These are phyloP conservation scores for Fistulinella prunicolor DNA, from an alignment of 768 basidiomycete genomes.

Conservation along the genomic window DNA sequence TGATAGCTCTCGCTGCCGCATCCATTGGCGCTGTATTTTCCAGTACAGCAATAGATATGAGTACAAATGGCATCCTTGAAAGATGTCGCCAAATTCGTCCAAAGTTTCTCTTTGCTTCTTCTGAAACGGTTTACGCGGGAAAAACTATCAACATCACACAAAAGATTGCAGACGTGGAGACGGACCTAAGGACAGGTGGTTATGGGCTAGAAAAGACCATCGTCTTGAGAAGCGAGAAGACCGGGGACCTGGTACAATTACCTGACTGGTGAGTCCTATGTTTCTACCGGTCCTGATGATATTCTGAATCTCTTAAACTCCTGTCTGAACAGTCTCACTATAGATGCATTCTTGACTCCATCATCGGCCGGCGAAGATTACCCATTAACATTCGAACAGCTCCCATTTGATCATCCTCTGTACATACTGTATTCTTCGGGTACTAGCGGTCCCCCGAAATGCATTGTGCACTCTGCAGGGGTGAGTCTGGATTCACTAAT, in stretches of 20 bases:
- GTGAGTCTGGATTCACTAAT: slow-evolving; percentile 37
- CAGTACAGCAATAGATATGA: slow-evolving; percentile 74
- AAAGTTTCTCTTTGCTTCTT: slow-evolving; percentile 66
- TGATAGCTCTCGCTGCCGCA: slow-evolving; percentile 62
- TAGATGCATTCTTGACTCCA: slow-evolving; percentile 51
- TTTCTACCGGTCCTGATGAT: neutral
- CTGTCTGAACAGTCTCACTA: slow-evolving; percentile 21
- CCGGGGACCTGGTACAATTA: slow-evolving; percentile 38
- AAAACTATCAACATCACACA: slow-evolving; percentile 54
- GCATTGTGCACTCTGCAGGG: slow-evolving; percentile 76
- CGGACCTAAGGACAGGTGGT: slow-evolving; percentile 39
- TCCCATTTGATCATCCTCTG: slow-evolving; percentile 75
- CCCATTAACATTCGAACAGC: slow-evolving; percentile 61
- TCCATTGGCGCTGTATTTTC: slow-evolving; percentile 70
- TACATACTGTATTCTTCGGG: slow-evolving; percentile 87
- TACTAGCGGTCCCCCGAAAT: slow-evolving; percentile 83
- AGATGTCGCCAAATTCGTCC: slow-evolving; percentile 69
- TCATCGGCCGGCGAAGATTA: slow-evolving; percentile 39
- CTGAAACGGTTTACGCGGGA: slow-evolving; percentile 61
- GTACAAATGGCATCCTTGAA: slow-evolving; percentile 52
- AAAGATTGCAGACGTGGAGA: slow-evolving; percentile 53
- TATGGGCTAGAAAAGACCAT: slow-evolving; percentile 52
- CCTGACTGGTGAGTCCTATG: slow-evolving; percentile 18
- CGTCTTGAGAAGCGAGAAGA: slow-evolving; percentile 57
- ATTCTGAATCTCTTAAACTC: neutral